Base-by-base conservation (phyloP, 2,329 filamentous ascomycete genomes). In the Juglanconis oblonga region DNA sequence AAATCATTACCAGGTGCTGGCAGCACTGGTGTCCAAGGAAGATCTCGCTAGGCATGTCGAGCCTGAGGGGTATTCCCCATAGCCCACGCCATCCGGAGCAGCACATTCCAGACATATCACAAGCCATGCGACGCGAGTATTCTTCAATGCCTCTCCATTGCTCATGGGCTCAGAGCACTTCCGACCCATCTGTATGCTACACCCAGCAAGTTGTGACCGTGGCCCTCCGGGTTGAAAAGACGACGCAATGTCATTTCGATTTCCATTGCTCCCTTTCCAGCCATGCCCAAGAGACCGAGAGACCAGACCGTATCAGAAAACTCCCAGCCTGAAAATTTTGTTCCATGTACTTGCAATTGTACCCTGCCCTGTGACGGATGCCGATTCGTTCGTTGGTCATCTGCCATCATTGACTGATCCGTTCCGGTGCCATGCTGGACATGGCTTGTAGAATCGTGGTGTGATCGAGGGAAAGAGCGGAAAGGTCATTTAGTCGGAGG, bases 401-500 rank as follows among this genome's bases (percentile, higher is more conserved):
- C 58, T 55, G 60, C 50, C 58, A 57, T 61, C 51, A 52, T 45
- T 57, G 33, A 48, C 47, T 48, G 48, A 33, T 50, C 61, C 61
- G 58, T 50, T 52, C 42, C 52, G 54, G 52, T 51, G 54, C 48
- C 58, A 62, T 60, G 35, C 31, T 33, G 47, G 47, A 57, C 47
- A 51, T 35, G 54, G 55, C 69, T 63, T 64, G 64, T 65, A 67
- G 67, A 62, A 62, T 62, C 63, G 57, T 61, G 58, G 59, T 61
- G 35, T 52, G 52, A 58, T 44, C 47, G 52, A 54, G 55, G 50
- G 51, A 44, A 57, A 48, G 54, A 64, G 55, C 40, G 42, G 11
- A 11, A n/a, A 11, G 40, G 55, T 67, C 66, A 61, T 72, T 76
- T 76, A 77, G 66, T 77, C 75, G 65, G 82, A 74, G 69, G 75